Base-by-base conservation (phyloP, 805 yeast species). In the Starmerella gropengiesseri region DNA sequence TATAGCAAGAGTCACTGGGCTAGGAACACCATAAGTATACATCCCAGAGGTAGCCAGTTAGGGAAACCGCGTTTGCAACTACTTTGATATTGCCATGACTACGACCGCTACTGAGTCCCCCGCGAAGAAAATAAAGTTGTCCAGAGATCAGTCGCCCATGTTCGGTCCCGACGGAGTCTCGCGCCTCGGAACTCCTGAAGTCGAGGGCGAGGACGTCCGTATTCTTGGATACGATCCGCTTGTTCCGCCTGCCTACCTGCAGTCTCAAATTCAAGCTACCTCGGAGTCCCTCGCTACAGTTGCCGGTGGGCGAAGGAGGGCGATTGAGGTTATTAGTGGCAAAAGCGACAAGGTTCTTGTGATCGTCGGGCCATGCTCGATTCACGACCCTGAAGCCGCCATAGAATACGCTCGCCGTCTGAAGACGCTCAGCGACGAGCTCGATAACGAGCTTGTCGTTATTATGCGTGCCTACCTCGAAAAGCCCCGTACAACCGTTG, bases 401-500 rank as follows among this genome's bases (percentile, higher is more conserved):
- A 66, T 82, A 58, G 97, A 85, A 26, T 89, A 91, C 65, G 93
- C 89, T 47, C 63, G 63, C 29, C 72, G 79, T 51, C 71, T 89
- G 54, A 74, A 75, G 61, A 67, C 67, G 46, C 66, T 84, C 44
- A 68, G 85, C 28, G 81, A 77, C 28, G 83, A 82, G 62, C 72
- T 83, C 50, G 63, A 76, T 48, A 75, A 70, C 42, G 97, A 89
- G 52, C 70, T 89, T 44, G 81, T 78, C 43, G 74, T 89, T 46
- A 74, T 89, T 51, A 89, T 89, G 98, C 81, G 98, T 69, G 97
- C 97, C 6, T 89, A 89, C 73, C 72, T 89, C 54, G 98, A 89
- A 68, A 89, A 89, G 67, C 98, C 98, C 58, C 81, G 98, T 71
- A 89, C 98, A 50, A 89, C 97, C 19, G 97, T 89, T 43, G 98